phyloP scores from a whole-genome alignment of 2,329 filamentous ascomycete species.

The Epicoccum nigrum region DNA sequence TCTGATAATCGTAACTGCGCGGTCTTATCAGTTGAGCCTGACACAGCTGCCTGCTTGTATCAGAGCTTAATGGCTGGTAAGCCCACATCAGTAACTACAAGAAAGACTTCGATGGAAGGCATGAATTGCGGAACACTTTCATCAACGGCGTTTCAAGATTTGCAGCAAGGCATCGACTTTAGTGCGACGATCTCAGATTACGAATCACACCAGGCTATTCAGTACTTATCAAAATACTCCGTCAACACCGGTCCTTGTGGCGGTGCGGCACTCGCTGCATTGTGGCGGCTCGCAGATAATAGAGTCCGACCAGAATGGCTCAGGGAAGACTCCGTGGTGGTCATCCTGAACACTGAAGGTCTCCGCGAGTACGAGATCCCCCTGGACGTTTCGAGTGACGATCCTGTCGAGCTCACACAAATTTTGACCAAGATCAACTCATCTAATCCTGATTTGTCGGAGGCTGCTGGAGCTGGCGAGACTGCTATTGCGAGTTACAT shows the following conservation, averaged over 20 bases:
- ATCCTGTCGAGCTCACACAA: constrained; percentile 53
- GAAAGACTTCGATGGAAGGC: constrained; percentile 73
- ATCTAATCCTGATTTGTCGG: constrained; percentile 54
- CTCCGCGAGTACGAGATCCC: constrained; percentile 29
- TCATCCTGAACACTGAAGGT: constrained; percentile 73
- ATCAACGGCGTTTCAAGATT: constrained; percentile 66
- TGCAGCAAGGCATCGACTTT: constrained; percentile 65
- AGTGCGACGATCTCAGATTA: constrained; percentile 65
- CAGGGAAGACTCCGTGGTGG: constrained; percentile 60
- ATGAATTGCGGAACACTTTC: constrained; percentile 76
- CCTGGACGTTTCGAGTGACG: constrained; percentile 34
- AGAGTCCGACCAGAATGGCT: constrained; percentile 47
- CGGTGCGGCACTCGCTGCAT: constrained; percentile 62
- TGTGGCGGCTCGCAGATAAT: constrained; percentile 56
- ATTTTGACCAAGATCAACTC: constrained; percentile 58
- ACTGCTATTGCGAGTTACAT: constrained; percentile 47
- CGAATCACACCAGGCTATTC: constrained; percentile 65
- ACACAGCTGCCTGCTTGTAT: constrained; percentile 64
- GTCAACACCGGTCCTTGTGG: constrained; percentile 68
- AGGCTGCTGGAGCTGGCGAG: constrained; percentile 52
- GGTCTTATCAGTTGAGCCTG: constrained; percentile 74
- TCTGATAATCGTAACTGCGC: constrained; percentile 38
- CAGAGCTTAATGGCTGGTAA: constrained; percentile 59
- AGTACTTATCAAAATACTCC: constrained; percentile 57
- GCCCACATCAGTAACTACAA: constrained; percentile 59